These are phyloP conservation scores for Penicillium sp. DNA, from an alignment of 2,329 filamentous ascomycete genomes.

Conservation along the genomic window DNA sequence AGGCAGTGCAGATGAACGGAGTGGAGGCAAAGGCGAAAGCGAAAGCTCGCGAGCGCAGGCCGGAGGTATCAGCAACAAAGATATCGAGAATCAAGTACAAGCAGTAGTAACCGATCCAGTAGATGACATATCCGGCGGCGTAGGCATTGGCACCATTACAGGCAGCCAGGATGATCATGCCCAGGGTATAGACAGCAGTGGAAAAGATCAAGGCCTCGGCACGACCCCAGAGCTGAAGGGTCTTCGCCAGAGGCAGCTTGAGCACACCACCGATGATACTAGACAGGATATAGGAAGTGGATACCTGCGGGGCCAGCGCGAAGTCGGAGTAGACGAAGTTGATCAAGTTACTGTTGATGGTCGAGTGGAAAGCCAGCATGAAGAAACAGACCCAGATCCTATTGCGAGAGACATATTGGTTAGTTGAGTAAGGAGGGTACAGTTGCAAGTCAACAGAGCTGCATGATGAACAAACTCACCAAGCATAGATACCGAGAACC, in stretches of 20 bases:
- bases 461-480: slow-evolving; percentile 24
- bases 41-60: slow-evolving; percentile 63
- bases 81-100: slow-evolving; percentile 61
- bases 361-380: slow-evolving; percentile 49
- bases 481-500: slow-evolving; percentile 37
- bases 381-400: slow-evolving; percentile 54
- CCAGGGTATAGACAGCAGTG: slow-evolving; percentile 51
- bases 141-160: slow-evolving; percentile 66
- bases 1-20: slow-evolving; percentile 66
- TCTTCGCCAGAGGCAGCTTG: slow-evolving; percentile 66
- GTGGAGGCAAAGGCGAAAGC: slow-evolving; percentile 63
- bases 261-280: slow-evolving; percentile 61
- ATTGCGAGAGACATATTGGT: neutral
- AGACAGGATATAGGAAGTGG: slow-evolving; percentile 58
- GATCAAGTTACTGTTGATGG: slow-evolving; percentile 48
- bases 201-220: slow-evolving; percentile 62
- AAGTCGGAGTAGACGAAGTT: slow-evolving; percentile 59
- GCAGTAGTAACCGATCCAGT: slow-evolving; percentile 61
- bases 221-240: slow-evolving; percentile 66
- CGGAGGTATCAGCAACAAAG: slow-evolving; percentile 67
- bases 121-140: slow-evolving; percentile 66
- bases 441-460: too few species aligned
- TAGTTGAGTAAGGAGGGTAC: too few species aligned
- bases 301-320: slow-evolving; percentile 53
- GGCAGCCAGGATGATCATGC: slow-evolving; percentile 65